A percentile compares a stretch with the other conserved stretches of the same genome.
These are phyloP conservation scores for Lonicera japonica DNA, from an alignment of 129 eudicot species.

Conservation along the genomic window DNA sequence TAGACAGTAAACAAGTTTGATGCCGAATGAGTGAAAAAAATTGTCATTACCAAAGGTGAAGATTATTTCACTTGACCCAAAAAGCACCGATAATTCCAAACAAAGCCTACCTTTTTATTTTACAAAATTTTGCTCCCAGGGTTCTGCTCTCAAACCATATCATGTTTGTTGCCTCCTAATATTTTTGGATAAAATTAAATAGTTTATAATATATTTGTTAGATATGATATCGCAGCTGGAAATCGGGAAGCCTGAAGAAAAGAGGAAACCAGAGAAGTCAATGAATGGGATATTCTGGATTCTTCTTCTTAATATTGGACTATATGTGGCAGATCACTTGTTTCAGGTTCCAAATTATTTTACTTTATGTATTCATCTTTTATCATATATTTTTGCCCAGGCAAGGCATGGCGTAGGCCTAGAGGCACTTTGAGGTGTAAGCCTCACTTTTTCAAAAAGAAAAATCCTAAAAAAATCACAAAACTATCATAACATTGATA, in stretches of 20 bases:
- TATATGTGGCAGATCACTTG: conserved; percentile 83
- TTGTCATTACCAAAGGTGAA: too few species aligned
- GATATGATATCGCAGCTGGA: conserved; percentile 87
- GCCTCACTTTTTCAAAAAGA: too few species aligned
- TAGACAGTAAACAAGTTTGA: too few species aligned
- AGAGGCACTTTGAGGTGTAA: too few species aligned
- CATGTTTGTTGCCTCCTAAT: not conserved
- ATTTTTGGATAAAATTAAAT: conserved; percentile 13
- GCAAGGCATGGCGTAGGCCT: too few species aligned
- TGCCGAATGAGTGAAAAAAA: too few species aligned
- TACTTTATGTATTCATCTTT: conserved; percentile 1
- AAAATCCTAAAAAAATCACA: too few species aligned
- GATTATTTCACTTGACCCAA: too few species aligned
- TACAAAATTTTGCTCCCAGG: not conserved
- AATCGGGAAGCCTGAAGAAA: conserved; percentile 46
- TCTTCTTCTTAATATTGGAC: conserved; percentile 77
- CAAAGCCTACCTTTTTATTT: not conserved
- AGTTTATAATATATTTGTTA: conserved; percentile 36
- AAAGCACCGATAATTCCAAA: not conserved
- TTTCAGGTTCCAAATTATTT: conserved; percentile 53
- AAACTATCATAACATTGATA: too few species aligned
- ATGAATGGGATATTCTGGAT: conserved; percentile 96
- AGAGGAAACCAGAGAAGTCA: conserved; percentile 57
- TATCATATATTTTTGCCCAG: not conserved
- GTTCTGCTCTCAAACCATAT: not conserved